phyloP scores from a whole-genome alignment of 2,329 filamentous ascomycete genomes.

The Ophiostoma sp. region DNA sequence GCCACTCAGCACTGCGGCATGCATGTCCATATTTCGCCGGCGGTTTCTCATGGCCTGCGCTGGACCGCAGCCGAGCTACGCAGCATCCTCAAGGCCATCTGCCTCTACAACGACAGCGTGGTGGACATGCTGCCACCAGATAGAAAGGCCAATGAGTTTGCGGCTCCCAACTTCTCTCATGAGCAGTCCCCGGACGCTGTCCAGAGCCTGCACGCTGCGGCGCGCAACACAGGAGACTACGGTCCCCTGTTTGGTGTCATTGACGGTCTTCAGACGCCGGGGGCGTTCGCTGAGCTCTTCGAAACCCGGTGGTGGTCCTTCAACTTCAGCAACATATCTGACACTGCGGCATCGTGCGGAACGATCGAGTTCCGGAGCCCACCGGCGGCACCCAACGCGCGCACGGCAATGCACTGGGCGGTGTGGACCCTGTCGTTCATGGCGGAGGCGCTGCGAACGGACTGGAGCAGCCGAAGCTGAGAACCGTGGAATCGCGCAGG shows the following conservation, averaged over 20 bases:
- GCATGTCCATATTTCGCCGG: neutral
- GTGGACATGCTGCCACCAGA: neutral
- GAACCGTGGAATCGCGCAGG: neutral
- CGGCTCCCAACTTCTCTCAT: neutral
- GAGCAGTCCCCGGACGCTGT: neutral
- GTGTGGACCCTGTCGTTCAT: neutral
- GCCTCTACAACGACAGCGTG: neutral
- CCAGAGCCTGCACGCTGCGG: neutral
- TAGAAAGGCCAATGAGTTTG: neutral
- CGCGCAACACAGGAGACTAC: neutral
- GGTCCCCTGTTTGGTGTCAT: neutral
- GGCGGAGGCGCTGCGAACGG: neutral
- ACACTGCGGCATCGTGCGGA: neutral
- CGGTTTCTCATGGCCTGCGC: neutral
- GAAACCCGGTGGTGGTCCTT: neutral
- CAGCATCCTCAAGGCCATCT: neutral
- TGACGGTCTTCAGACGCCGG: neutral
- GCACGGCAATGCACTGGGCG: neutral
- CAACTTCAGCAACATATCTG: neutral
- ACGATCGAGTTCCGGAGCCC: constrained; percentile 2
- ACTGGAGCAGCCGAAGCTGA: neutral
- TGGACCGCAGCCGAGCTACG: neutral
- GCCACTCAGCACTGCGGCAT: neutral
- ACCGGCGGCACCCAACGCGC: neutral
- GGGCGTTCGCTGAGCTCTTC: neutral